phyloP scores from a whole-genome alignment of 192 early-diverging fungal genomes.

The Pilaira anomala region DNA sequence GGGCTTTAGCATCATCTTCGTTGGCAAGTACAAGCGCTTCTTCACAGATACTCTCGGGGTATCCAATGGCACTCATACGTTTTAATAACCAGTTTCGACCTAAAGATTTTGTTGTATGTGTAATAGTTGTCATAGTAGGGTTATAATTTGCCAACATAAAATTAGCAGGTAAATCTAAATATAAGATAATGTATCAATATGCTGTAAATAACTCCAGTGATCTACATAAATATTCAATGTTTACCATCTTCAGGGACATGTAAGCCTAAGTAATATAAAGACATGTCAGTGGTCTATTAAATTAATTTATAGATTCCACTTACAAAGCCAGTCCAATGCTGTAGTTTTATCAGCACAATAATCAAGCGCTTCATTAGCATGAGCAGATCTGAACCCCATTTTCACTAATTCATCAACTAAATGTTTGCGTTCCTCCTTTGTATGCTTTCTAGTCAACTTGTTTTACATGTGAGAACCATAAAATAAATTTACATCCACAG shows the following conservation, averaged over 20 bases:
- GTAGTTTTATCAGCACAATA: constrained; percentile 45
- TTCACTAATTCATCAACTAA: constrained; percentile 37
- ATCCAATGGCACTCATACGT: constrained; percentile 58
- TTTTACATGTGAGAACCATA: background rate
- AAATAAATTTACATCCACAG: background rate
- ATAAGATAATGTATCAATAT: background rate
- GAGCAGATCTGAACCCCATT: constrained; percentile 69
- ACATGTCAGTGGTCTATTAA: background rate
- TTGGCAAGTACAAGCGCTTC: constrained; percentile 41
- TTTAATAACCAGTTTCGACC: constrained; percentile 62
- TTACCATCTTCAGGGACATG: constrained; percentile 88
- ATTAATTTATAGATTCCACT: constrained; percentile 8
- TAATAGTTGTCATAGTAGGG: constrained; percentile 49
- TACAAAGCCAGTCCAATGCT: constrained; percentile 84
- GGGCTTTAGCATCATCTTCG: constrained; percentile 51
- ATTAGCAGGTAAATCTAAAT: constrained; percentile 47
- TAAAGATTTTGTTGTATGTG: constrained; percentile 48
- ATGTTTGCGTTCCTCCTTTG: constrained; percentile 10
- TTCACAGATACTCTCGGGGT: constrained; percentile 46
- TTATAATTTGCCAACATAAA: constrained; percentile 52
- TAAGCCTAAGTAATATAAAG: constrained; percentile 39
- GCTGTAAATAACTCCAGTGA: background rate
- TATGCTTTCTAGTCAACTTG: constrained; percentile 1
- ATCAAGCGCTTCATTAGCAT: constrained; percentile 72
- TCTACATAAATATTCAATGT: too few relatives aligned